phyloP scores from a whole-genome alignment of 805 yeast species.

The Zygoascus ofunaensis region DNA sequence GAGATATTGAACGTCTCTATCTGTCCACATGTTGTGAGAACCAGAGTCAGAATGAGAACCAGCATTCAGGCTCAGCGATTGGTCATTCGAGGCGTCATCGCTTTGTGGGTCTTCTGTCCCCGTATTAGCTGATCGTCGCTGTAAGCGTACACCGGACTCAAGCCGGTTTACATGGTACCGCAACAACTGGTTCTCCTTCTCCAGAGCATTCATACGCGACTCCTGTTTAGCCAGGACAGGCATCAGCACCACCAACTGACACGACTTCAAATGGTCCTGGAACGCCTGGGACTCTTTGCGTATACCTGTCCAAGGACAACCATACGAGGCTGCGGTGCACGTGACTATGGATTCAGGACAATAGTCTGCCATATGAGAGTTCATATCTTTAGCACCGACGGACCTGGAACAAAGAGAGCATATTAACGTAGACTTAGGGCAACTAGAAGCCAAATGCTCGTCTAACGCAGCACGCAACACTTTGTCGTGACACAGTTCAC shows the following conservation, averaged over 20 bases:
- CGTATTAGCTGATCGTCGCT: neutral
- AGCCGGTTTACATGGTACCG: conserved; percentile 22
- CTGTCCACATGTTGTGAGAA: conserved; percentile 7
- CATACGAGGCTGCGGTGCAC: conserved; percentile 22
- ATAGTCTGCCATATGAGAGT: conserved; percentile 13
- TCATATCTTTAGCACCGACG: conserved; percentile 11
- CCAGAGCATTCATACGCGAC: conserved; percentile 21
- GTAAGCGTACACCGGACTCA: conserved; percentile 3
- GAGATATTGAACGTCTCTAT: conserved; percentile 14
- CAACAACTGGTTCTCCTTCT: conserved; percentile 27
- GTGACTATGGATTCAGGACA: conserved; percentile 16
- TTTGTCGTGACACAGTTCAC: conserved; percentile 11
- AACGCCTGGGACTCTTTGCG: conserved; percentile 11
- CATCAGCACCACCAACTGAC: conserved; percentile 22
- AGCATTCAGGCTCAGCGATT: conserved; percentile 2
- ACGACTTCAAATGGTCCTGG: conserved; percentile 18
- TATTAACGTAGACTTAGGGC: conserved; percentile 4
- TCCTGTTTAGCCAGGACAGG: conserved; percentile 23
- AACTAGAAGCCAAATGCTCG: conserved; percentile 13
- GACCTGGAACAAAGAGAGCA: conserved; percentile 14
- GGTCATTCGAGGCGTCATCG: conserved; percentile 3
- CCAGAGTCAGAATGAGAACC: conserved; percentile 1
- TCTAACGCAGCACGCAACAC: conserved; percentile 10
- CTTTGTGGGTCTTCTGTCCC: neutral
- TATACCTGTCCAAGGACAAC: conserved; percentile 24